Evolutionary conservation across 163 green algal genomes (phyloP).

Genomic region (Chlorella variabilis): DNA sequence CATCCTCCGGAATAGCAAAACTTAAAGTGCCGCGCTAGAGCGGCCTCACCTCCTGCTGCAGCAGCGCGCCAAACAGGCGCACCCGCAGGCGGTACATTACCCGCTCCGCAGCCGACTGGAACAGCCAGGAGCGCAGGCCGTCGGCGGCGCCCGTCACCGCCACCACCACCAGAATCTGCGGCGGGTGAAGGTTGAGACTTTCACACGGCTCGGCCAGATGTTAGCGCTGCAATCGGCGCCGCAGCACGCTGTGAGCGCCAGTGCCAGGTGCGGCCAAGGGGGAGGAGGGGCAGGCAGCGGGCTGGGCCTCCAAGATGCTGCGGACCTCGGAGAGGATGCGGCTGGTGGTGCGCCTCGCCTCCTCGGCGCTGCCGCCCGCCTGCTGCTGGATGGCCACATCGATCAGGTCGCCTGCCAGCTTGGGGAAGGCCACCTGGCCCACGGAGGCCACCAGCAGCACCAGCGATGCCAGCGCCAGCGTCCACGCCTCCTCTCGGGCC

Average conservation of each 20-base stretch:
- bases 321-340: constrained; percentile 13
- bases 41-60: constrained; percentile 64
- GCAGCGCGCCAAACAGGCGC: constrained; percentile 68
- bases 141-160: constrained; percentile 24
- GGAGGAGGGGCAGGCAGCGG: too few species aligned
- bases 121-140: constrained; percentile 51
- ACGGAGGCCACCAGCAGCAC: background rate
- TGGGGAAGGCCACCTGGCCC: constrained; percentile 48
- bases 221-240: background rate
- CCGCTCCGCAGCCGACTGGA: constrained; percentile 52
- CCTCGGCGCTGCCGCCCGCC: background rate
- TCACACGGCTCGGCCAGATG: background rate
- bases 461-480: background rate
- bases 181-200: too few species aligned
- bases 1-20: too few species aligned
- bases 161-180: constrained; percentile 39
- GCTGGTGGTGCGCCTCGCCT: constrained; percentile 35
- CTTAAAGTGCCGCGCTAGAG: too few species aligned
- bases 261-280: too few species aligned
- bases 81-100: constrained; percentile 66
- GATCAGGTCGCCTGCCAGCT: constrained; percentile 50
- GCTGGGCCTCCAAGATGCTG: too few species aligned
- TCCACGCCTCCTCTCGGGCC: background rate
- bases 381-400: constrained; percentile 51
- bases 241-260: too few species aligned